Evolutionary conservation across 2,329 filamentous ascomycete species (phyloP).

Genomic region (Talaromyces rugulosus): DNA sequence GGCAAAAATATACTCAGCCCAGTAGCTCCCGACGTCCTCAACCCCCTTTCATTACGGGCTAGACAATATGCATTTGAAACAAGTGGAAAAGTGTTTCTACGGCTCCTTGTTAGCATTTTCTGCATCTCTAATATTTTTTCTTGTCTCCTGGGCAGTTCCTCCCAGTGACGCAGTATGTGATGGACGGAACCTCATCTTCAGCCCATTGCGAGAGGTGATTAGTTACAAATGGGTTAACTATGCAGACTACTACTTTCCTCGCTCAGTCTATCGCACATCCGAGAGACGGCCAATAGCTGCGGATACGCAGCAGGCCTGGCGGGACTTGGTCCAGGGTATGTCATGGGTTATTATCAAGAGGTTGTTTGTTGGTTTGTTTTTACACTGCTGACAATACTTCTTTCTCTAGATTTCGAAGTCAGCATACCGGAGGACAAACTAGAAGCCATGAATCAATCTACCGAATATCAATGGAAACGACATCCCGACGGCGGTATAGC

Average conservation of each 20-base stretch:
- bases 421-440: conserved; percentile 3
- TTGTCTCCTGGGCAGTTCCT: background rate
- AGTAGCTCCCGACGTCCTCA: too few relatives aligned
- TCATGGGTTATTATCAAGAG: background rate
- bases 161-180: background rate
- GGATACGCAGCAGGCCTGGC: background rate
- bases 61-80: background rate
- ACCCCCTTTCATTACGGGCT: too few relatives aligned
- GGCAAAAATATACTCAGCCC: too few relatives aligned
- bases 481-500: background rate
- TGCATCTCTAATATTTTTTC: background rate
- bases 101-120: background rate
- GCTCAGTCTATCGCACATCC: background rate
- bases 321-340: background rate
- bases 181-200: background rate
- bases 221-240: conserved; percentile 4
- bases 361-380: too few relatives aligned
- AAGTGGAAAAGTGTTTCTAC: background rate
- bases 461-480: background rate
- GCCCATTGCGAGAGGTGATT: background rate
- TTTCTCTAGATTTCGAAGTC: background rate
- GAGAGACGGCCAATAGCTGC: background rate
- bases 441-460: background rate
- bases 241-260: conserved; percentile 1
- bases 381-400: background rate